A percentile compares a stretch with the other conserved stretches of the same genome.
Conservation (phyloP, 228 moss, liverwort and hornwort genomes). For the Sphagnum magellanicum region DNA sequence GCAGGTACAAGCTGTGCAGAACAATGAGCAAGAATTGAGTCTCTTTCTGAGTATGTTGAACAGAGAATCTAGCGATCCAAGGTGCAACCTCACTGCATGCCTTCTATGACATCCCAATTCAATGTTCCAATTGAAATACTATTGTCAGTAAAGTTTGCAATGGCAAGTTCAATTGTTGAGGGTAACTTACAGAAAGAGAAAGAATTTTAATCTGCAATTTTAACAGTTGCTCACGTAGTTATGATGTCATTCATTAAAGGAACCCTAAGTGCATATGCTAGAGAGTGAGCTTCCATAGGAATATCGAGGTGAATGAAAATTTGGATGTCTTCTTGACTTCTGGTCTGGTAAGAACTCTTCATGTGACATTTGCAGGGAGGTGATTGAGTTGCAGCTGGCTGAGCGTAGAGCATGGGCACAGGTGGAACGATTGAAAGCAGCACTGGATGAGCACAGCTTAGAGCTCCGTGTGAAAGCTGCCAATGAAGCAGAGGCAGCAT, state of each 20-base stretch:
- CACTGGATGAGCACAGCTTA: slow-evolving; percentile 50
- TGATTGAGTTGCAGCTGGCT: slow-evolving; percentile 35
- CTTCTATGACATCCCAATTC: no score
- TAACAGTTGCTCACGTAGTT: no score
- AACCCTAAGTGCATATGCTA: no score
- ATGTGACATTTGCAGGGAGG: slow-evolving; percentile 28
- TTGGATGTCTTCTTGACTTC: no score
- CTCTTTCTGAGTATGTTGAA: slow-evolving; percentile 54
- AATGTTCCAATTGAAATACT: no score
- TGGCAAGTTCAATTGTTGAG: no score
- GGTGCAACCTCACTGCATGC: slow-evolving; percentile 21
- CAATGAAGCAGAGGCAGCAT: slow-evolving; percentile 34
- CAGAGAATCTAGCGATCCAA: slow-evolving; percentile 46
- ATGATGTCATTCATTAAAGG: no score
- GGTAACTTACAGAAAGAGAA: no score
- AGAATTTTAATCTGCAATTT: no score
- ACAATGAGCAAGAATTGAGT: slow-evolving; percentile 41
- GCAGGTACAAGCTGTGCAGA: slow-evolving; percentile 38
- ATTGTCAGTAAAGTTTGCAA: no score
- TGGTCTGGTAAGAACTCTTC: neutral
- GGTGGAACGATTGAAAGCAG: slow-evolving; percentile 31
- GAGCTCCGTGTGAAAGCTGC: slow-evolving; percentile 56
- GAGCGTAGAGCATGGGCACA: slow-evolving; percentile 46
- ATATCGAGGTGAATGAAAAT: neutral
- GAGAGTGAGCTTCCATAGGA: no score